Evolutionary conservation across 495 filamentous ascomycete species (phyloP), one percentile per base, ranked within the genome.

Genomic region (Penicillium goetzii): DNA sequence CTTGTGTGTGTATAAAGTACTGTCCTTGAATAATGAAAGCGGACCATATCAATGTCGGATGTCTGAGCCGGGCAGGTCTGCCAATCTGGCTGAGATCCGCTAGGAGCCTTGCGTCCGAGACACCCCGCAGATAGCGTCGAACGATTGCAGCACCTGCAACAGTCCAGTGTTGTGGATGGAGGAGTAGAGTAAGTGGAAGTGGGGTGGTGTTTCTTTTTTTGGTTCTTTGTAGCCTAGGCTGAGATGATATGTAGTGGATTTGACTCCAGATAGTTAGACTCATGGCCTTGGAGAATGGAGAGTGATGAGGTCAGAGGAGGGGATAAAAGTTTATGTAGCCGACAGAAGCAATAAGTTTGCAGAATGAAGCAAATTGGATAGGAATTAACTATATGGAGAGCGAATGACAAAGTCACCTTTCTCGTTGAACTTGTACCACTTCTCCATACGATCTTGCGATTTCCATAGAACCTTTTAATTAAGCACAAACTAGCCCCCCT

Each of bases 91-190:
- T 64, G 49, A 54, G 61, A 64, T 68, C 59, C 63, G 63, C 60
- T 54, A 47, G 17, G 57, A 49, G 60, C 65, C 61, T 67, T 61
- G 61, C 65, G 54, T 59, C 23, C 65, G 66, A 68, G 65, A 68
- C 65, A 68, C 53, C 40, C 62, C 40, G 34, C 38, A 25, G 57
- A 64, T 62, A 62, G 59, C 43, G 62, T 62, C 59, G 55, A 64
- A 58, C 59, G 61, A 68, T 49, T 51, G 38, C 21, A 61, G 62
- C 62, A 64, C 59, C 55, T 62, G 62, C 62, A 58, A 49, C 57
- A 52, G 55, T 12, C 43, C 15, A 47, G 61, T 38, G 12, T 43
- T 21, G 19, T 53, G 25, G 34, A 60, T 60, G 58, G 56, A 25
- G 51, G 53, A 55, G 28, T 15, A 40, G 51, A 49, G 45, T 10